phyloP scores from a whole-genome alignment of 2,329 filamentous ascomycete genomes.

The Knoxdaviesia capensis region DNA sequence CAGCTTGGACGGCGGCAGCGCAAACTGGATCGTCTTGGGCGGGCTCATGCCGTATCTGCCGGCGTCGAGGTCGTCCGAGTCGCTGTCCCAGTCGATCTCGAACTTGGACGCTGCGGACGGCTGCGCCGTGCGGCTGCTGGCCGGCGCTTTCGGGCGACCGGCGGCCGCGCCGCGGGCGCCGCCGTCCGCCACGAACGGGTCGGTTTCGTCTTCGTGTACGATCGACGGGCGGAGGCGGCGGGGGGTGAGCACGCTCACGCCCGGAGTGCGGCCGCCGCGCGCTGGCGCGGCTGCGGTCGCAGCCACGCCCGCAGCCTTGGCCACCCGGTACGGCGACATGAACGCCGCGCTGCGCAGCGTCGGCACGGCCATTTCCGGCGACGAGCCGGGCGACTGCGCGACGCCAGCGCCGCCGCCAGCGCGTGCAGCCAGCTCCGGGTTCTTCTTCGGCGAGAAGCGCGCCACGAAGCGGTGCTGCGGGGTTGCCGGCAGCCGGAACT shows the following conservation, averaged over 20 bases:
- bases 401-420: too few species aligned
- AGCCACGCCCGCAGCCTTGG: too few species aligned
- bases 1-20: slow-evolving; percentile 54
- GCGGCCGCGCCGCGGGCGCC: slow-evolving; percentile 1
- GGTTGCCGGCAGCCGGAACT: slow-evolving; percentile 82
- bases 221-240: not conserved
- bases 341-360: slow-evolving; percentile 75
- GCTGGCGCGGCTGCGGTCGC: slow-evolving; percentile 14
- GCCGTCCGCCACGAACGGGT: too few species aligned
- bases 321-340: slow-evolving; percentile 35
- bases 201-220: not conserved
- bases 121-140: not conserved
- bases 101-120: slow-evolving; percentile 12
- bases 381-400: slow-evolving; percentile 41
- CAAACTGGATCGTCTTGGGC: slow-evolving; percentile 83
- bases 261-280: slow-evolving; percentile 46
- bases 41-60: slow-evolving; percentile 52
- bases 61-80: slow-evolving; percentile 35
- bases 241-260: slow-evolving; percentile 72
- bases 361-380: slow-evolving; percentile 61
- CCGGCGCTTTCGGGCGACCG: slow-evolving; percentile 9
- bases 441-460: slow-evolving; percentile 14
- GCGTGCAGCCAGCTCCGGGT: slow-evolving; percentile 19
- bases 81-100: slow-evolving; percentile 55
- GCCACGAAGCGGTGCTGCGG: slow-evolving; percentile 40